Evolutionary conservation across 805 yeast genomes (phyloP).

Genomic region (Starmerella khaoyaiensis): DNA sequence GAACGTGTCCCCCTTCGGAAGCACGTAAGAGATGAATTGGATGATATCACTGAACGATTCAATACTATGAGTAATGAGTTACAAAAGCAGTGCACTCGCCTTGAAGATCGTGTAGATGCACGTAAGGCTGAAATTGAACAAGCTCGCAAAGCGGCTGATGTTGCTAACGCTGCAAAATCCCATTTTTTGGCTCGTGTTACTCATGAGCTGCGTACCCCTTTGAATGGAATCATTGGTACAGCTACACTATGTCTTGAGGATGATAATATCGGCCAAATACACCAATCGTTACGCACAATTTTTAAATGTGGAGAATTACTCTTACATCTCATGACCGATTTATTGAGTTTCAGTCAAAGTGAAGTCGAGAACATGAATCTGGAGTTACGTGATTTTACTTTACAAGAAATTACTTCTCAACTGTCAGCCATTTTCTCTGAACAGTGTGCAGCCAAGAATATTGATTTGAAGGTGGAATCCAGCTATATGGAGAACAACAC

Average conservation of each 20-base stretch:
- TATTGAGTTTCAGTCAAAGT: conserved; percentile 83
- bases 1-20: conserved; percentile 18
- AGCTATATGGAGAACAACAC: conserved; percentile 28
- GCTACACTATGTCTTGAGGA: conserved; percentile 86
- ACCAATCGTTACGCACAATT: conserved; percentile 65
- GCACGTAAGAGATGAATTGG: conserved; percentile 53
- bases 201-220: conserved; percentile 87
- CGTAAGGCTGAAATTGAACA: conserved; percentile 79
- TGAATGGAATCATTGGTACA: conserved; percentile 94
- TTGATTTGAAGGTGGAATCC: conserved; percentile 43
- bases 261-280: conserved; percentile 46
- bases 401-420: conserved; percentile 72
- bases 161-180: conserved; percentile 93
- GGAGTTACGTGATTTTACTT: conserved; percentile 68
- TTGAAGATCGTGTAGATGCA: conserved; percentile 77
- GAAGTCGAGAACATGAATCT: conserved; percentile 71
- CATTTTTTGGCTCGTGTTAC: conserved; percentile 85
- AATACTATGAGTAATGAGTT: conserved; percentile 89
- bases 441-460: conserved; percentile 39
- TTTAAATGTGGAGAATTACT: conserved; percentile 85
- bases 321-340: conserved; percentile 77
- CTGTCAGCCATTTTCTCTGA: conserved; percentile 78
- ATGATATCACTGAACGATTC: conserved; percentile 79
- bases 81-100: conserved; percentile 65
- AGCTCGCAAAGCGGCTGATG: conserved; percentile 68